Conservation (phyloP, 257 asterid genomes). For the Petrea volubilis region DNA sequence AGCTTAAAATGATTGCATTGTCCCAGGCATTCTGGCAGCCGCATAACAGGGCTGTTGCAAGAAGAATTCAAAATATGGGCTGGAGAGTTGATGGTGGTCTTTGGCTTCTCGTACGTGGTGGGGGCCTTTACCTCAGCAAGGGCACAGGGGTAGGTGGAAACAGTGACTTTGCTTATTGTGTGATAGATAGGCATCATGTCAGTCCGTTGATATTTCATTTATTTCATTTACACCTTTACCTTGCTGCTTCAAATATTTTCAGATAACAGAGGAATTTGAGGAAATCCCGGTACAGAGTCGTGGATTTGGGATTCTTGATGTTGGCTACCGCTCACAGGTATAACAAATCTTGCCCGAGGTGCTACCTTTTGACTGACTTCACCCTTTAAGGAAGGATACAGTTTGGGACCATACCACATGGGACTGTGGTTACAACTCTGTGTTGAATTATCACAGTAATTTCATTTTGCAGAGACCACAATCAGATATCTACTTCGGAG, state of each 20-base stretch:
- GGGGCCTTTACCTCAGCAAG: conserved; percentile 96
- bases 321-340: conserved; percentile 83
- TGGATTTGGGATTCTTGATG: conserved; percentile 91
- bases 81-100: conserved; percentile 99
- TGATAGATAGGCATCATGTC: not conserved
- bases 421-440: no score
- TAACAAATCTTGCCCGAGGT: not conserved
- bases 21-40: conserved; percentile 96
- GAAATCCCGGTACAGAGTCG: conserved; percentile 82
- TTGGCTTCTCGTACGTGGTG: conserved; percentile 98
- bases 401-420: no score
- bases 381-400: not conserved
- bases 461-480: no score
- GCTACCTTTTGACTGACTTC: not conserved
- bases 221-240: not conserved
- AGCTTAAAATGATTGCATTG: conserved; percentile 20
- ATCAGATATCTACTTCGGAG: not conserved
- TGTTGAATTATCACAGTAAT: not conserved
- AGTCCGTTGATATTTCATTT: not conserved
- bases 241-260: conserved; percentile 19
- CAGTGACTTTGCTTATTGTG: conserved; percentile 1
- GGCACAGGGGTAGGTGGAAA: conserved; percentile 86
- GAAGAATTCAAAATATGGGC: conserved; percentile 97
- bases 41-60: conserved; percentile 90
- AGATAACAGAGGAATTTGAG: conserved; percentile 79